Evolutionary conservation across 768 basidiomycete genomes (phyloP).

Genomic region (Chiua virens): DNA sequence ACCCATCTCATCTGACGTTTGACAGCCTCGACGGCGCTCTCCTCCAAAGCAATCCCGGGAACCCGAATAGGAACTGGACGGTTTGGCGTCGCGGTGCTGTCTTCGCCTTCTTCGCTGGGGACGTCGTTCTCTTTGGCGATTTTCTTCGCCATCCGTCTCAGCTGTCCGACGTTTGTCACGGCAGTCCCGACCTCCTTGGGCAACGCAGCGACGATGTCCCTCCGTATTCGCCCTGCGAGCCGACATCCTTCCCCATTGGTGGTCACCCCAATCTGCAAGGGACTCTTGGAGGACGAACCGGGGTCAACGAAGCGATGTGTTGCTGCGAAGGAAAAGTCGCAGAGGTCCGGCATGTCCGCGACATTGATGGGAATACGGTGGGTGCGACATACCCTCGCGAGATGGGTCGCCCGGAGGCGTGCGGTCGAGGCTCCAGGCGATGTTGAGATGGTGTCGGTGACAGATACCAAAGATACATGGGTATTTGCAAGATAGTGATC

Average conservation of each 20-base stretch:
- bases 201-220: conserved; percentile 79
- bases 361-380: conserved; percentile 77
- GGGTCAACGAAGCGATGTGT: conserved; percentile 76
- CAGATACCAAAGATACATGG: conserved; percentile 58
- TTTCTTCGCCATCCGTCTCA: conserved; percentile 57
- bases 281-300: conserved; percentile 41
- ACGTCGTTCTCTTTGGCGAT: conserved; percentile 6
- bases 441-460: conserved; percentile 74
- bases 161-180: conserved; percentile 66
- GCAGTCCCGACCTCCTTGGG: conserved; percentile 74
- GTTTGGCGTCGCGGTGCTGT: conserved; percentile 63
- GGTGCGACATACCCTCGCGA: conserved; percentile 54
- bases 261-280: conserved; percentile 78
- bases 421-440: conserved; percentile 35
- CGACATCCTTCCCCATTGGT: conserved; percentile 93
- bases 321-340: conserved; percentile 87
- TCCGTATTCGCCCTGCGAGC: conserved; percentile 71
- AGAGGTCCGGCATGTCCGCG: conserved; percentile 83
- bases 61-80: conserved; percentile 55
- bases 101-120: conserved; percentile 48
- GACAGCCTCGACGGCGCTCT: conserved; percentile 46
- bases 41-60: conserved; percentile 16
- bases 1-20: conserved; percentile 87
- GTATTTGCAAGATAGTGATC: conserved; percentile 43
- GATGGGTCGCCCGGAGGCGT: conserved; percentile 52